Percentiles rank a stretch among this genome's conserved stretches.
These are phyloP conservation scores for Leccinum aurantiacum DNA, from an alignment of 768 basidiomycete genomes.

Conservation along the genomic window DNA sequence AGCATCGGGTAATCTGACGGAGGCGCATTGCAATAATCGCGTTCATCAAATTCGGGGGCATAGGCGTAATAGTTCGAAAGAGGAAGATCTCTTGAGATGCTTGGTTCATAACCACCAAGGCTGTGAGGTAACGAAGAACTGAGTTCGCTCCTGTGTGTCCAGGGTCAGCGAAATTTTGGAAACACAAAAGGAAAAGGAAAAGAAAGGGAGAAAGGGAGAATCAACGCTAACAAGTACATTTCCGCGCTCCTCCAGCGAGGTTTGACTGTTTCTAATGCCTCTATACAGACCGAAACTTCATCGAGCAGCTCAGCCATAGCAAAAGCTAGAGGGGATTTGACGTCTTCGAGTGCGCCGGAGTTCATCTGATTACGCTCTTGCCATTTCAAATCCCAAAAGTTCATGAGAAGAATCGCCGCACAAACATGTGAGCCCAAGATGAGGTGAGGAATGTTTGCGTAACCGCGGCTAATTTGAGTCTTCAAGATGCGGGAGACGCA, in stretches of 20 bases:
- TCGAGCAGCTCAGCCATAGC: slow-evolving; percentile 35
- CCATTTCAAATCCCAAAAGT: slow-evolving; percentile 56
- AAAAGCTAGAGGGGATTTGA: slow-evolving; percentile 30
- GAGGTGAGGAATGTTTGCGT: slow-evolving; percentile 43
- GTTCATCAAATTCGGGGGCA: slow-evolving; percentile 11
- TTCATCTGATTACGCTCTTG: slow-evolving; percentile 40
- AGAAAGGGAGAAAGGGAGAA: background rate
- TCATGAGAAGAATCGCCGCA: slow-evolving; percentile 52
- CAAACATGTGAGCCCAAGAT: slow-evolving; percentile 49
- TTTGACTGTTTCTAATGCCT: slow-evolving; percentile 28
- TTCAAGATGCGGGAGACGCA: slow-evolving; percentile 62
- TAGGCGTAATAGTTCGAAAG: slow-evolving; percentile 7
- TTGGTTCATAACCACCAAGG: slow-evolving; percentile 25
- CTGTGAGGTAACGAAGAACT: slow-evolving; percentile 29
- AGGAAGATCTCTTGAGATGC: slow-evolving; percentile 11
- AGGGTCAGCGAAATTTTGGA: slow-evolving; percentile 36
- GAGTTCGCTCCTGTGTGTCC: slow-evolving; percentile 26
- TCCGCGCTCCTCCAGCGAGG: slow-evolving; percentile 35
- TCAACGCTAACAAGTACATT: slow-evolving; percentile 36
- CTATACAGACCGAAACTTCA: slow-evolving; percentile 28
- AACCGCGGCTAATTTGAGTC: slow-evolving; percentile 44
- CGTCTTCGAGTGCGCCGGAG: slow-evolving; percentile 23
- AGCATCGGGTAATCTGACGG: slow-evolving; percentile 16
- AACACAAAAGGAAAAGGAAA: background rate
- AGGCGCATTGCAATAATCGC: slow-evolving; percentile 4